Conservation (phyloP, 768 basidiomycete genomes). For the Boletus fagicola region DNA sequence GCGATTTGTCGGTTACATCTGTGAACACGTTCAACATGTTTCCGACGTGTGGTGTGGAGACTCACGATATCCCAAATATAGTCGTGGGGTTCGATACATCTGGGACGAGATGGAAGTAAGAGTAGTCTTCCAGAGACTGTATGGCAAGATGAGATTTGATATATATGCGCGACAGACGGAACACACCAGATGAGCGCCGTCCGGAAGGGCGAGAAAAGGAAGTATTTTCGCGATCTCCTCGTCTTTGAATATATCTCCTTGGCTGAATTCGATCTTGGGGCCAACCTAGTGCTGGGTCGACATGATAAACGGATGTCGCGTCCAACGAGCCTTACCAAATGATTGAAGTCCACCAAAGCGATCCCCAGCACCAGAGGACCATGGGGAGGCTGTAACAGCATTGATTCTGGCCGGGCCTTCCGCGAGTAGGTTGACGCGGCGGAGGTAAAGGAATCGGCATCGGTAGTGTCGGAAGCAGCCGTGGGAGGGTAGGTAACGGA, state of each 20-base stretch:
- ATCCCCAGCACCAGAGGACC: slow-evolving; percentile 77
- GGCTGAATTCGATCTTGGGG: slow-evolving; percentile 83
- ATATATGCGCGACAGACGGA: background rate
- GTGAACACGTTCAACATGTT: slow-evolving; percentile 2
- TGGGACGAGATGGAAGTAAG: slow-evolving; percentile 91
- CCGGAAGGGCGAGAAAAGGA: slow-evolving; percentile 94
- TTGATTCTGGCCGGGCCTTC: slow-evolving; percentile 78
- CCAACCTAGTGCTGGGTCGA: slow-evolving; percentile 60
- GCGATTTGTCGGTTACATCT: slow-evolving; percentile 96
- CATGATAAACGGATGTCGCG: slow-evolving; percentile 9
- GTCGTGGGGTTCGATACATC: slow-evolving; percentile 70
- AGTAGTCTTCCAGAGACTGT: slow-evolving; percentile 74
- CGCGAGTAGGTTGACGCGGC: slow-evolving; percentile 51
- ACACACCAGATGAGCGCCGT: slow-evolving; percentile 88
- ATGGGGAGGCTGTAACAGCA: slow-evolving; percentile 56
- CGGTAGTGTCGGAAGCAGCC: slow-evolving; percentile 42
- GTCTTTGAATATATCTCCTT: slow-evolving; percentile 78
- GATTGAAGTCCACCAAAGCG: slow-evolving; percentile 94
- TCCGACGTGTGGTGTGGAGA: background rate
- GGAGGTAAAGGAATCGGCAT: slow-evolving; percentile 60
- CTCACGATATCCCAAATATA: slow-evolving; percentile 92
- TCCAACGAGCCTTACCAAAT: slow-evolving; percentile 57
- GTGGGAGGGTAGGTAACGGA: slow-evolving; percentile 62
- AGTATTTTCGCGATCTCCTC: slow-evolving; percentile 82
- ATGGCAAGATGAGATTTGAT: slow-evolving; percentile 9